A percentile compares a stretch with the other conserved stretches of the same genome.
phyloP scores from a whole-genome alignment of 139 green algal species.

The Chlamydomonas urium region DNA sequence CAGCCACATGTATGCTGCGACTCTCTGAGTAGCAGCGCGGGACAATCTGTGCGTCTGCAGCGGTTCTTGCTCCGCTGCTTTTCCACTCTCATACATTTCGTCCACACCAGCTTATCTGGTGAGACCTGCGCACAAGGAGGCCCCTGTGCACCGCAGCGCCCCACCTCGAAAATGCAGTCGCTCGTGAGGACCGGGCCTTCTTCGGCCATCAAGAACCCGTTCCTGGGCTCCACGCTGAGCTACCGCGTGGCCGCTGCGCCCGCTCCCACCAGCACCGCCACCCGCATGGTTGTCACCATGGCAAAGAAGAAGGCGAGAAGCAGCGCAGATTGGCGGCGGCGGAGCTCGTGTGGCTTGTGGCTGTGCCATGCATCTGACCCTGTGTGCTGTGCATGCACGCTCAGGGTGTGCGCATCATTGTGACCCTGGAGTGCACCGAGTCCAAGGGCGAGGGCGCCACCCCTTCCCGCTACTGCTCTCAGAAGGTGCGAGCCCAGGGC shows the following conservation, averaged over 20 bases:
- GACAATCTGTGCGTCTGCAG: too few species aligned
- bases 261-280: conserved; percentile 25
- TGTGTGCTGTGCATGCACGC: neutral
- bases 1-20: too few species aligned
- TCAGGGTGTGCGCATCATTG: conserved; percentile 74
- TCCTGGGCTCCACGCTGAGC: conserved; percentile 49
- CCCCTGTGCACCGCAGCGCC: too few species aligned
- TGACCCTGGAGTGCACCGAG: conserved; percentile 95
- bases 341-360: too few species aligned
- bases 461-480: conserved; percentile 77
- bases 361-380: neutral
- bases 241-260: conserved; percentile 39
- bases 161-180: conserved; percentile 40
- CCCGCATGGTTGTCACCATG: conserved; percentile 72
- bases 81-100: neutral
- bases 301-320: conserved; percentile 84
- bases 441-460: conserved; percentile 48
- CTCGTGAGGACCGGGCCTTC: conserved; percentile 12
- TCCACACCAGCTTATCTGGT: neutral
- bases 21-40: too few species aligned
- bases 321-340: too few species aligned
- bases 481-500: too few species aligned
- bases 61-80: neutral
- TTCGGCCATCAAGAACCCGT: conserved; percentile 41
- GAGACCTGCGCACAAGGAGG: neutral